These are phyloP conservation scores for Plasmodium sp. DNA, from an alignment of 169 alveolate genomes.

Conservation along the genomic window DNA sequence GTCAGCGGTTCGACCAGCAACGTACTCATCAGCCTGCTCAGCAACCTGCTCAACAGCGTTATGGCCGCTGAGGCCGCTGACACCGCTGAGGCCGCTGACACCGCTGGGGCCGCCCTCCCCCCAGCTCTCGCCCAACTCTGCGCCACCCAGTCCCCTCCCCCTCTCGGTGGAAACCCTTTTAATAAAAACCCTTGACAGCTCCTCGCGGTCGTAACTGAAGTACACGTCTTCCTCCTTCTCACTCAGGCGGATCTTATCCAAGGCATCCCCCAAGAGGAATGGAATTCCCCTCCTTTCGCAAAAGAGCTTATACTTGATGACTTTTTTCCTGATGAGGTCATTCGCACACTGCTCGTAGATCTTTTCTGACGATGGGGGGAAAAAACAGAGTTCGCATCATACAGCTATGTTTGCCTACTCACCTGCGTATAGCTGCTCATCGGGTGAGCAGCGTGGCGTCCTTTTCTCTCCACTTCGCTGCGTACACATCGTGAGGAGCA, in stretches of 20 bases:
- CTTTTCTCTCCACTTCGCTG: background rate
- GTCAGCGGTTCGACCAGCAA: background rate
- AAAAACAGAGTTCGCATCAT: background rate
- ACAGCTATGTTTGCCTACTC: background rate
- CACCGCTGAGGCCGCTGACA: background rate
- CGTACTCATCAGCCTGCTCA: background rate
- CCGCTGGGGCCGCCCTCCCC: background rate
- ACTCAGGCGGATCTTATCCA: conserved; percentile 5
- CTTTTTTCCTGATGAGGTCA: conserved; percentile 32
- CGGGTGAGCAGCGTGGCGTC: background rate
- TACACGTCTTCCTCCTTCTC: conserved; percentile 22
- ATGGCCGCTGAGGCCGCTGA: too few species aligned
- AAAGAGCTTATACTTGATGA: conserved; percentile 26
- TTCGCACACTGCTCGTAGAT: conserved; percentile 59
- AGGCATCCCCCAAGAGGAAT: conserved; percentile 11
- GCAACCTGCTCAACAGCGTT: too few species aligned
- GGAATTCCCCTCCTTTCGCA: conserved; percentile 17
- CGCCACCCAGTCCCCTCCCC: background rate
- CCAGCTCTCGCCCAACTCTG: background rate
- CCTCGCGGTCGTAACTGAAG: conserved; percentile 31
- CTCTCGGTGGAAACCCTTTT: background rate
- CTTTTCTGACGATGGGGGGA: background rate
- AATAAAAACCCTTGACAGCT: conserved; percentile 15
- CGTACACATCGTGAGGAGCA: background rate
- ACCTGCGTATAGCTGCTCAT: background rate